phyloP scores from a whole-genome alignment of 225 moss, liverwort and hornwort genomes.

The Ulota crispa region DNA sequence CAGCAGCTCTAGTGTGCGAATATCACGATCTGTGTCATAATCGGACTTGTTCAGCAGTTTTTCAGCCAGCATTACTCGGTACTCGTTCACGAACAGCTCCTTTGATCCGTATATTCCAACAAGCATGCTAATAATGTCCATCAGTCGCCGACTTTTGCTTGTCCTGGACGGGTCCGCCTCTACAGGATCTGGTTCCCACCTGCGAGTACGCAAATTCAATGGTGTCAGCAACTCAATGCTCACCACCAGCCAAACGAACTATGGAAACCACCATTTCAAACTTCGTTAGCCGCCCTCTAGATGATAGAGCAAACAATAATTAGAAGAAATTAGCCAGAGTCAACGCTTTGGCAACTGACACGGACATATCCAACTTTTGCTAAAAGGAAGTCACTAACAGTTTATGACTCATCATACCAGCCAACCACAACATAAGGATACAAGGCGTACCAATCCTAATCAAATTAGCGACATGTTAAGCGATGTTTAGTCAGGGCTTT shows the following conservation, averaged over 20 bases:
- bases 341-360: conserved; percentile 10
- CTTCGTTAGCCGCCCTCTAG: not conserved
- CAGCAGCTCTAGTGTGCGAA: conserved; percentile 91
- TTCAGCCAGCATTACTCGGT: conserved; percentile 97
- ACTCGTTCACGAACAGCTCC: conserved; percentile 97
- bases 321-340: not conserved
- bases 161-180: conserved; percentile 97
- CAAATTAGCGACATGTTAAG: too few relatives aligned
- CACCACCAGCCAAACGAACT: conserved; percentile 14
- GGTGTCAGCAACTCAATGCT: conserved; percentile 10
- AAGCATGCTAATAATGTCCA: conserved; percentile 98
- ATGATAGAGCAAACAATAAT: conserved; percentile 5
- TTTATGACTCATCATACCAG: not conserved
- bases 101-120: conserved; percentile 99
- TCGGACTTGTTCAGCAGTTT: conserved; percentile 93
- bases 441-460: not conserved
- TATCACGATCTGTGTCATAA: conserved; percentile 94
- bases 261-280: not conserved
- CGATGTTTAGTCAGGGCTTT: too few relatives aligned
- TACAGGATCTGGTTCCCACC: conserved; percentile 99
- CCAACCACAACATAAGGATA: conserved; percentile 8
- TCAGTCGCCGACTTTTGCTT: conserved; percentile 95
- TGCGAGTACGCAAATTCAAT: conserved; percentile 38
- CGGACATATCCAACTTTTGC: conserved; percentile 4
- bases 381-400: conserved; percentile 5